Evolutionary conservation across 257 asterid species (phyloP).

Genomic region (Scutellaria baicalensis): DNA sequence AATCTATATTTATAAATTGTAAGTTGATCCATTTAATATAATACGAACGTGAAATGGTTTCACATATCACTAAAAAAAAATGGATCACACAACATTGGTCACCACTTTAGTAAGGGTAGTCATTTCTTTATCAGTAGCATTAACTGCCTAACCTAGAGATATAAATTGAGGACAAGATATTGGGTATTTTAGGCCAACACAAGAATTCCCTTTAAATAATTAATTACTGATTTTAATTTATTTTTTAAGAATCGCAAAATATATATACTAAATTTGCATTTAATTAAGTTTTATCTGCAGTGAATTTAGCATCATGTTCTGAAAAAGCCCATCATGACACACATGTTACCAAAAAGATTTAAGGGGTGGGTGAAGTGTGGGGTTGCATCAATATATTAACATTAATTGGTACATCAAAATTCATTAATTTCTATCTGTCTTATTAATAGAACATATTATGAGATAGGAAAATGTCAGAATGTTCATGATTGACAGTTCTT

Average conservation of each 20-base stretch:
- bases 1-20: no score
- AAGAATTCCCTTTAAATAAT: neutral
- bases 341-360: no score
- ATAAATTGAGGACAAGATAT: neutral
- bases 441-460: neutral
- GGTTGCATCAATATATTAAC: conserved; percentile 2
- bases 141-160: neutral
- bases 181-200: no score
- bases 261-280: neutral
- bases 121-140: neutral
- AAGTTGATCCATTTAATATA: no score
- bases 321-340: neutral
- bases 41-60: no score
- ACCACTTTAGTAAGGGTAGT: neutral
- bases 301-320: neutral
- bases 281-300: neutral
- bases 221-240: neutral
- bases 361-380: conserved; percentile 6
- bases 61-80: no score
- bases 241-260: neutral
- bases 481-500: no score
- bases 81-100: neutral
- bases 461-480: no score
- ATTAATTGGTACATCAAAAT: neutral
- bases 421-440: conserved; percentile 2